Conservation (phyloP, 2,329 filamentous ascomycete species). For the Colletotrichum limetticola region DNA sequence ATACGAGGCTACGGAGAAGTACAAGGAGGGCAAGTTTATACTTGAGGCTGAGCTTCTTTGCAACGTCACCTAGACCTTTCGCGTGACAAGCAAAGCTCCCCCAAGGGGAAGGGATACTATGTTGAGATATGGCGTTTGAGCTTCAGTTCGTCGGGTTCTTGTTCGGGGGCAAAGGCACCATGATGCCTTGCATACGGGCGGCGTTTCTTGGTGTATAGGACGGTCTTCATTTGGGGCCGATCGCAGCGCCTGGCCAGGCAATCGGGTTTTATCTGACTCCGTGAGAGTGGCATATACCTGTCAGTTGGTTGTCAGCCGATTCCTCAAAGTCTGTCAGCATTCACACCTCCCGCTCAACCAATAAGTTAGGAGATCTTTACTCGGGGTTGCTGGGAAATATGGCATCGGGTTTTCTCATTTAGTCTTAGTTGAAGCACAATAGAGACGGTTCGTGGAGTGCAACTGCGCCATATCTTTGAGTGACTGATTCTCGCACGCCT, state of each 20-base stretch:
- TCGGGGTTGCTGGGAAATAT: neutral
- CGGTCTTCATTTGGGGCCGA: neutral
- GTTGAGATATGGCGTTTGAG: neutral
- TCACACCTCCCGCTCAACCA: neutral
- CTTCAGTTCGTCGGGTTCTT: neutral
- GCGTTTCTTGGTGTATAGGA: neutral
- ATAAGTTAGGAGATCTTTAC: neutral
- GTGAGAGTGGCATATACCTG: neutral
- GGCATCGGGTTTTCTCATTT: neutral
- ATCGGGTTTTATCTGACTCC: neutral
- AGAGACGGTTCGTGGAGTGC: neutral
- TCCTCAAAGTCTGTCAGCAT: neutral
- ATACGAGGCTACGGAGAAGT: conserved; percentile 91
- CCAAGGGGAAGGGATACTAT: neutral
- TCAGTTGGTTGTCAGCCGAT: neutral
- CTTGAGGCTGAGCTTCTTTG: conserved; percentile 91
- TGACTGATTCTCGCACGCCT: neutral
- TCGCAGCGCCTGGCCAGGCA: neutral
- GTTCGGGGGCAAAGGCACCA: neutral
- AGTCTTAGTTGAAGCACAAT: neutral
- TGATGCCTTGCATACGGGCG: neutral
- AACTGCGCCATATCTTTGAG: neutral
- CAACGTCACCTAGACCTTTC: conserved; percentile 68
- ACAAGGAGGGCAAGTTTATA: conserved; percentile 99
- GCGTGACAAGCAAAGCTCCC: neutral